Conservation (phyloP, 805 yeast genomes). For the Millerozyma acaciae region DNA sequence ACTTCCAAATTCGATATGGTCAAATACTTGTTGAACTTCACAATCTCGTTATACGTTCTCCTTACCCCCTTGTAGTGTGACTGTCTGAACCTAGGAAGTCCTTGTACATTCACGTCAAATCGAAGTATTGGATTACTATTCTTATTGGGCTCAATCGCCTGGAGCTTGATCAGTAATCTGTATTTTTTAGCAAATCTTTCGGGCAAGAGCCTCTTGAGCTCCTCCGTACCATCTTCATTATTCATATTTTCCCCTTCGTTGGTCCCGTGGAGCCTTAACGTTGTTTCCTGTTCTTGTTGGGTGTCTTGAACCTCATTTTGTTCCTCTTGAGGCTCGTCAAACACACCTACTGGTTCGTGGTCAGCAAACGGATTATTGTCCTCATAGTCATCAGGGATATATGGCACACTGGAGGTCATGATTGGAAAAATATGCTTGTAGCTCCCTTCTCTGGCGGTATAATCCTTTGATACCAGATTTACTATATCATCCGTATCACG, state of each 20-base stretch:
- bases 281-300: slow-evolving; percentile 6
- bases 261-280: too few species aligned
- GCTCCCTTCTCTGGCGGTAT: too few species aligned
- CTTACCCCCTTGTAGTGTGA: slow-evolving; percentile 66
- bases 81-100: slow-evolving; percentile 74
- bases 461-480: too few species aligned
- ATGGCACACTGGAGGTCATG: slow-evolving; percentile 44
- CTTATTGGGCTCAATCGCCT: slow-evolving; percentile 67
- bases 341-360: slow-evolving; percentile 13
- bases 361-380: slow-evolving; percentile 42
- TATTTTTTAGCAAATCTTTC: slow-evolving; percentile 45
- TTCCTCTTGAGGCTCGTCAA: slow-evolving; percentile 19
- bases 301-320: slow-evolving; percentile 4
- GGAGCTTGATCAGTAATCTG: slow-evolving; percentile 51
- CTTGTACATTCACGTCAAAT: slow-evolving; percentile 51
- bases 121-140: slow-evolving; percentile 76
- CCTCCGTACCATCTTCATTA: slow-evolving; percentile 27
- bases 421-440: too few species aligned
- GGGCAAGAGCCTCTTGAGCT: slow-evolving; percentile 45
- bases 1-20: slow-evolving; percentile 84
- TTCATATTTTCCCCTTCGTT: not conserved
- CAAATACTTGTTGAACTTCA: slow-evolving; percentile 70
- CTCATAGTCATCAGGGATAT: slow-evolving; percentile 45
- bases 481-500: too few species aligned
- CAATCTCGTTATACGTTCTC: slow-evolving; percentile 76